Conservation (phyloP, 257 asterid species). For the Solanum lycopersicoides region DNA sequence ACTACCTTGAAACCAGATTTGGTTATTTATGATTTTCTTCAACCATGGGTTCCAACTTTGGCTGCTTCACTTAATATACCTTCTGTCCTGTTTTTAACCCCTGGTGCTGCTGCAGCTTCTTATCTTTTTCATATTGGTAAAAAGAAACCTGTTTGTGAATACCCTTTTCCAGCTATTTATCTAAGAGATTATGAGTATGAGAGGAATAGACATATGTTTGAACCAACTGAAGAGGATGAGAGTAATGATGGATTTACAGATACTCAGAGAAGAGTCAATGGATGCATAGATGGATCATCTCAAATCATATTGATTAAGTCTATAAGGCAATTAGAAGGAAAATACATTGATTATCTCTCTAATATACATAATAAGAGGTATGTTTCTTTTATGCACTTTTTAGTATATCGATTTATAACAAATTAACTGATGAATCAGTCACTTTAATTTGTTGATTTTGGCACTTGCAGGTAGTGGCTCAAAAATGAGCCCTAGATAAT, state of each 20-base stretch:
- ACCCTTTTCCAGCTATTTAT: constrained; percentile 5
- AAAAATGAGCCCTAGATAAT: no score
- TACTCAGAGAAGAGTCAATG: background rate
- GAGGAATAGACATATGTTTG: background rate
- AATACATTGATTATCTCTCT: background rate
- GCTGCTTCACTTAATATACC: constrained; percentile 6
- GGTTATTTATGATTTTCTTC: constrained; percentile 12
- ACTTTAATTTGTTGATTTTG: no score
- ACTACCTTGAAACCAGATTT: constrained; percentile 4
- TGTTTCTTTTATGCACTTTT: background rate
- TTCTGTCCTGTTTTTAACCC: constrained; percentile 1
- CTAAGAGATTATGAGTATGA: background rate
- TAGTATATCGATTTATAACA: no score
- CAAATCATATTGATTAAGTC: constrained; percentile 7
- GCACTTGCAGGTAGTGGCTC: no score
- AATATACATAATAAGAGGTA: background rate
- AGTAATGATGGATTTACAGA: background rate
- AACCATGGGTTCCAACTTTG: constrained; percentile 15
- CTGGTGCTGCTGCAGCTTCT: background rate
- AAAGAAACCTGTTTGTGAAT: background rate
- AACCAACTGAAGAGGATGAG: background rate
- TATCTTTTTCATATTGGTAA: background rate
- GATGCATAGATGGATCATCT: background rate
- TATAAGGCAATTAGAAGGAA: constrained; percentile 4
- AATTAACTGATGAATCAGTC: no score